Percentiles rank a stretch among this genome's conserved stretches.
phyloP scores from a whole-genome alignment of 768 basidiomycete genomes.

The Serendipita sp. region DNA sequence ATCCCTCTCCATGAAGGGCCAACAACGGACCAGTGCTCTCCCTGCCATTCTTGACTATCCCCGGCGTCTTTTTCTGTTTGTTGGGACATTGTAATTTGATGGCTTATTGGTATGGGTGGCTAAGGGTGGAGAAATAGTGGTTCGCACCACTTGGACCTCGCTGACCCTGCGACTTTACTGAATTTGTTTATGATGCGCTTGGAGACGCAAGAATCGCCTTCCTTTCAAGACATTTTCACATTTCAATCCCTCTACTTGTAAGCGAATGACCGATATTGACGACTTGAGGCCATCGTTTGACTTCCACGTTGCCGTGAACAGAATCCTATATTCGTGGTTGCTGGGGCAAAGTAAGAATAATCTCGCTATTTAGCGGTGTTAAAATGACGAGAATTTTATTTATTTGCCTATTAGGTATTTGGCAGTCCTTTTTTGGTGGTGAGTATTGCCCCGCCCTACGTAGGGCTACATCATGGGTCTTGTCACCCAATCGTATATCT shows the following conservation, averaged over 20 bases:
- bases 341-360: neutral
- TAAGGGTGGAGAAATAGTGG: neutral
- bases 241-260: neutral
- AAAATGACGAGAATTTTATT: neutral
- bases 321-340: neutral
- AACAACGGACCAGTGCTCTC: constrained; percentile 6
- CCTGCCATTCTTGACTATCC: neutral
- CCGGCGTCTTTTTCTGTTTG: neutral
- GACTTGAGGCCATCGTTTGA: neutral
- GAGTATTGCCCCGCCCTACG: neutral
- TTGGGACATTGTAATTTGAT: neutral
- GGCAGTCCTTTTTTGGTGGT: constrained; percentile 1
- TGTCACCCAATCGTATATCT: neutral
- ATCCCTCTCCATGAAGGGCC: constrained; percentile 30
- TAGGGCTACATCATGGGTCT: neutral
- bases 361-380: neutral
- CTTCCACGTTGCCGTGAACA: neutral
- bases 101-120: neutral
- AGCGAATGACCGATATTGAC: neutral
- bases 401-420: neutral
- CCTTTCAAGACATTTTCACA: neutral
- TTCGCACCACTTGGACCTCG: neutral
- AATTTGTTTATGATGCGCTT: neutral
- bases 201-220: neutral
- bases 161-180: neutral